Evolutionary conservation across 371 early-diverging fungal species (phyloP), one percentile per base, ranked within the genome.

Genomic region (Circinella umbellata): DNA sequence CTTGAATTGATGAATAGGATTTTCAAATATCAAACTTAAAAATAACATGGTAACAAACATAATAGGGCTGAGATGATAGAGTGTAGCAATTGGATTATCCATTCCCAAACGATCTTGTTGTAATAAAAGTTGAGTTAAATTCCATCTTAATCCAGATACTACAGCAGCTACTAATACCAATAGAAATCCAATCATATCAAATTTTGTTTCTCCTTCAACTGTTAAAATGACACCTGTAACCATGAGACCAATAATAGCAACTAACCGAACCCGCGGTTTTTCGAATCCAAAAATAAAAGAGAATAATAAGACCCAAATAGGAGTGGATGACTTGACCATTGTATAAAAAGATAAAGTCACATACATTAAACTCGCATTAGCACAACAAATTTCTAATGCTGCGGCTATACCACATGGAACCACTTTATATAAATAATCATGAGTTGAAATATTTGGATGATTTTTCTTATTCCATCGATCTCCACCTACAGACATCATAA

Each of bases 311-410:
- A 96, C 94, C 86, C 93, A 97, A 14, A 94, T 91, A 11, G 95
- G 94, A 11, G 92, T 88, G 35, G 91, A 91, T 38, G 94, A 94
- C 76, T 98, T 98, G 73, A 97, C 87, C 95, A 96, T 94, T n/a
- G 97, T 98, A 81, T 96, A 96, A 72, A 97, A 96, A 3, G 95
- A 90, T 38, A 98, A 87, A 0, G 96, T 91, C 49, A 97, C 93
- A 49, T 83, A 84, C 76, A 91, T 89, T 39, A 97, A 84, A 27
- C 92, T 91, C 4, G 92, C 86, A 79, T 96, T 96, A 48, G 95
- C 90, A 76, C 95, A 88, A 17, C 96, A 92, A 71, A 97, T 94
- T 68, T 97, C 97, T 46, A 96, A 68, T 18, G 93, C 96, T 18
- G 97, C 93, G 3, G 97, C 93, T 7, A 94, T 64, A 15, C 92